Conservation (phyloP, 306 rosid species). For the Glycine soja region DNA sequence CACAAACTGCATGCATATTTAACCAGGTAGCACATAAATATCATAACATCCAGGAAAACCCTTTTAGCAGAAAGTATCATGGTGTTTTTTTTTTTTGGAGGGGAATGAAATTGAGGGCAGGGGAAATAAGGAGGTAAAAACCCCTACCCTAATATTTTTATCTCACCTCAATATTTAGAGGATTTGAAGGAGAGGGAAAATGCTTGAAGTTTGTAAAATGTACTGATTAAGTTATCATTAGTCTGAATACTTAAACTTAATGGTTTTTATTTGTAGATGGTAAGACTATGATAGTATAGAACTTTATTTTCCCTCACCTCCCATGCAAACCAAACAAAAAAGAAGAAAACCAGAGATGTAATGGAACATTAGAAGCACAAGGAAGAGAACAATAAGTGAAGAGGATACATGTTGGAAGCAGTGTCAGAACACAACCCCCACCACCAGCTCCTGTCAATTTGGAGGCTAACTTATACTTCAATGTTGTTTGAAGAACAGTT, state of each 20-base stretch:
- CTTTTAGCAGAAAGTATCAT: background rate
- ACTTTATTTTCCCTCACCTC: background rate
- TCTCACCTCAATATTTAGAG: background rate
- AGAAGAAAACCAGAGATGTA: conserved; percentile 18
- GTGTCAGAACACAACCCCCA: conserved; percentile 97
- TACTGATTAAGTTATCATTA: background rate
- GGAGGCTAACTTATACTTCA: conserved; percentile 84
- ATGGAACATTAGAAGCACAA: conserved; percentile 28
- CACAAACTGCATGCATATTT: background rate
- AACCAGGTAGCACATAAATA: background rate
- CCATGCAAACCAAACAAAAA: background rate
- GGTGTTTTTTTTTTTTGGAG: background rate
- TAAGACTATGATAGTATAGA: background rate
- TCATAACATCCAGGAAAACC: conserved; percentile 18
- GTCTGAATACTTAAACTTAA: background rate
- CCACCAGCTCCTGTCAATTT: conserved; percentile 99
- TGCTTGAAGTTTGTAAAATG: conserved; percentile 2
- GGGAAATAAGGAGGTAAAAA: background rate
- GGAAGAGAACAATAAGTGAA: conserved; percentile 38
- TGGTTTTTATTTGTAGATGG: background rate
- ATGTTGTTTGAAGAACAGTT: conserved; percentile 84
- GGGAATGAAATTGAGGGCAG: too few species aligned
- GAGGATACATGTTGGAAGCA: conserved; percentile 92
- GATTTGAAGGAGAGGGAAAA: background rate
- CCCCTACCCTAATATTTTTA: background rate